These are phyloP conservation scores for Straminergon stramineum DNA, from an alignment of 225 moss, liverwort and hornwort species.

Conservation along the genomic window DNA sequence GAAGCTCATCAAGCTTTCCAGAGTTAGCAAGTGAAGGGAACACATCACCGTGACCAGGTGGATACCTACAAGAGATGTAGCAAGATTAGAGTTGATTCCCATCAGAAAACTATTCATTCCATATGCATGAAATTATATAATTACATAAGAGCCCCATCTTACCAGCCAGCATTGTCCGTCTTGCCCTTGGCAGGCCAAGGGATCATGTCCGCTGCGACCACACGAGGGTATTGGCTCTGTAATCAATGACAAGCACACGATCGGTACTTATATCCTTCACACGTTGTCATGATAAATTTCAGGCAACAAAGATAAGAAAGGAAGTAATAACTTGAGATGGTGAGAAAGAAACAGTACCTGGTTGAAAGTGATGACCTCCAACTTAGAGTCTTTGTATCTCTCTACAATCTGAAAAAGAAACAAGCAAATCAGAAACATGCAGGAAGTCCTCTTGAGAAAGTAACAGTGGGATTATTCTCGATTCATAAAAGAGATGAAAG, in stretches of 20 bases:
- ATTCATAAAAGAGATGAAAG: neutral
- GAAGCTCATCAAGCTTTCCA: slow-evolving; percentile 79
- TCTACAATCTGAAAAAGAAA: slow-evolving; percentile 58
- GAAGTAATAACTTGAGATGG: too few species aligned
- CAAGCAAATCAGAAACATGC: neutral
- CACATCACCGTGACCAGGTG: slow-evolving; percentile 99
- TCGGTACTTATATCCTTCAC: neutral
- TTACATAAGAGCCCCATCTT: neutral
- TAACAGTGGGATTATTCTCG: neutral
- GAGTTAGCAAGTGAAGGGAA: slow-evolving; percentile 78
- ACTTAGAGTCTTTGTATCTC: slow-evolving; percentile 68
- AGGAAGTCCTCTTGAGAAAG: neutral
- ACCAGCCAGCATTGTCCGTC: slow-evolving; percentile 97
- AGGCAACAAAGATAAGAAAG: neutral
- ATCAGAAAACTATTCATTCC: neutral
- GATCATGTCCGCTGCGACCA: slow-evolving; percentile 59
- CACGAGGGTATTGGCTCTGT: slow-evolving; percentile 95
- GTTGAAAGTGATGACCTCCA: slow-evolving; percentile 86
- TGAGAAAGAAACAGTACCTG: slow-evolving; percentile 37
- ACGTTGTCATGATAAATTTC: neutral
- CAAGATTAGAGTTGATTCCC: neutral
- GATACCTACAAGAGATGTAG: slow-evolving; percentile 52
- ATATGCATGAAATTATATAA: neutral
- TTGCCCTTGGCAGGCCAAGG: slow-evolving; percentile 97
- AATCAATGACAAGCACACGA: neutral